Conservation (phyloP, 768 basidiomycete genomes). For the Boletellus ananas region DNA sequence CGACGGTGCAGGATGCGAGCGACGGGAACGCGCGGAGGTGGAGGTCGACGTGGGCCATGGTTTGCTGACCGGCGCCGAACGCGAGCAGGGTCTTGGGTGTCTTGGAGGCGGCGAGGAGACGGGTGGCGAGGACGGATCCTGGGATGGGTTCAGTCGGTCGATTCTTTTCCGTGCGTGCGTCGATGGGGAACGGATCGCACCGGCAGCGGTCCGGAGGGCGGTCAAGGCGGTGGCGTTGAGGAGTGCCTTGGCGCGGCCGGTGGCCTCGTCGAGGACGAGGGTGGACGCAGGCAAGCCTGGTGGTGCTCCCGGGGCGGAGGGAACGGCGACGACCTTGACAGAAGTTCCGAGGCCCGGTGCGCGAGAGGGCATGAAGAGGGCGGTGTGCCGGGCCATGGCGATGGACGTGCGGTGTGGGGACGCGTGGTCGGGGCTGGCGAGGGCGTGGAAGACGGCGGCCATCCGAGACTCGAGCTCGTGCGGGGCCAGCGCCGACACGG, state of each 20-base stretch:
- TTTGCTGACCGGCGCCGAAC: slow-evolving; percentile 74
- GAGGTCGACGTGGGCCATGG: slow-evolving; percentile 59
- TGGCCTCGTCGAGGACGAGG: slow-evolving; percentile 66
- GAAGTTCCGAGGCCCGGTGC: slow-evolving; percentile 51
- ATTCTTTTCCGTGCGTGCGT: background rate
- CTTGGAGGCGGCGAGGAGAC: slow-evolving; percentile 43
- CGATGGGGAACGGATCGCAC: slow-evolving; percentile 33
- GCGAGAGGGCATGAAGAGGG: slow-evolving; percentile 83
- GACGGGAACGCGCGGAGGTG: slow-evolving; percentile 56
- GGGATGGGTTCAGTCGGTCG: background rate
- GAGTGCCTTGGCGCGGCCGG: slow-evolving; percentile 67
- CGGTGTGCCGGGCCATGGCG: slow-evolving; percentile 49
- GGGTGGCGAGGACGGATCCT: slow-evolving; percentile 70
- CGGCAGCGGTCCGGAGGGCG: slow-evolving; percentile 78
- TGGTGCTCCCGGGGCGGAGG: slow-evolving; percentile 38
- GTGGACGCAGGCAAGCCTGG: slow-evolving; percentile 75
- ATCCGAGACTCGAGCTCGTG: slow-evolving; percentile 51
- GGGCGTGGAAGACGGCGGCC: slow-evolving; percentile 51
- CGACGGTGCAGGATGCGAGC: slow-evolving; percentile 43
- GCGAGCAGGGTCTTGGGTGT: slow-evolving; percentile 48
- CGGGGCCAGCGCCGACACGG: slow-evolving; percentile 45
- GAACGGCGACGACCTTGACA: slow-evolving; percentile 81
- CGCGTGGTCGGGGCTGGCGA: slow-evolving; percentile 30
- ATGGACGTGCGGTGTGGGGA: slow-evolving; percentile 61
- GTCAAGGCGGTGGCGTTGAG: slow-evolving; percentile 78